Conservation (phyloP, 1,284 basidiomycete species). For the Entoloma clypeatum region DNA sequence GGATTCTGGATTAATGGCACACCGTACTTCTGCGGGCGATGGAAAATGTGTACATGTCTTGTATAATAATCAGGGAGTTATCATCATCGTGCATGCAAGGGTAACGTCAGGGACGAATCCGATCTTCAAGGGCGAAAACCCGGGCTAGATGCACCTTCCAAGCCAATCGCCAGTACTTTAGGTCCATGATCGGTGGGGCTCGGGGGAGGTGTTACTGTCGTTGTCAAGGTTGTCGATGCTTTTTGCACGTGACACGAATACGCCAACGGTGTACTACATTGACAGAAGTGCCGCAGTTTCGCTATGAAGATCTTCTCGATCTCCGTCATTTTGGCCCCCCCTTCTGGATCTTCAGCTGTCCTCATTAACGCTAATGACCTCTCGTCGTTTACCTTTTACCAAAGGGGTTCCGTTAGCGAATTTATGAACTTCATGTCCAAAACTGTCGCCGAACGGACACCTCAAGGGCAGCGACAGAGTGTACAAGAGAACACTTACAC, state of each 20-base stretch:
- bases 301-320: slow-evolving; percentile 74
- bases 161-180: too few relatives aligned
- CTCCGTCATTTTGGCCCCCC: slow-evolving; percentile 56
- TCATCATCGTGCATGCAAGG: too few relatives aligned
- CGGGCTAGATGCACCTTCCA: too few relatives aligned
- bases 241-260: neutral
- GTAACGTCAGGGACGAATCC: too few relatives aligned
- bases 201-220: too few relatives aligned
- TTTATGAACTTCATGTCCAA: slow-evolving; percentile 90
- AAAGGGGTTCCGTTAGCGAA: slow-evolving; percentile 80
- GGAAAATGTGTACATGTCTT: too few relatives aligned
- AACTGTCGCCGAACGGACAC: slow-evolving; percentile 91
- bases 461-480: slow-evolving; percentile 84
- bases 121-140: too few relatives aligned
- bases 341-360: slow-evolving; percentile 55
- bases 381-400: slow-evolving; percentile 92
- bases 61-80: too few relatives aligned
- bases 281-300: slow-evolving; percentile 6
- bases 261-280: neutral
- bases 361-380: slow-evolving; percentile 82
- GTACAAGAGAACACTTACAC: slow-evolving; percentile 95
- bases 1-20: too few relatives aligned
- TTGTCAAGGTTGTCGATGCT: neutral
- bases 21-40: too few relatives aligned
- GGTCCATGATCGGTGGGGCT: too few relatives aligned